Conservation (phyloP, 768 basidiomycete species). For the Suillus luteus region DNA sequence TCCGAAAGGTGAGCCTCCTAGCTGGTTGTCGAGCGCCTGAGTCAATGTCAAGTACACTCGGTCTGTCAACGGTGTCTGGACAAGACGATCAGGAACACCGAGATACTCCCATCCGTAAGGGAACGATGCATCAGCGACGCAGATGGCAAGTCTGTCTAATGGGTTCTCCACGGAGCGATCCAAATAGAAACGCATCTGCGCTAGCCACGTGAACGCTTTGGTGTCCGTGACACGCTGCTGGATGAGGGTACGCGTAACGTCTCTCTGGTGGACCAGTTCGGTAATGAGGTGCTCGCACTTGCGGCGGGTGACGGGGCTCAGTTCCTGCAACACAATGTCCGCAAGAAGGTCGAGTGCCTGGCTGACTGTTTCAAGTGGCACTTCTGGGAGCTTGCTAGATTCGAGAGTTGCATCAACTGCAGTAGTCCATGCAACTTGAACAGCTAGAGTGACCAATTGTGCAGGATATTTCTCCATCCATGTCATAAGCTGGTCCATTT, state of each 20-base stretch:
- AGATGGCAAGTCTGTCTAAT: slow-evolving; percentile 77
- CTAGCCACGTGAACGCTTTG: slow-evolving; percentile 88
- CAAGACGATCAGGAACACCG: slow-evolving; percentile 93
- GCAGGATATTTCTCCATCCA: slow-evolving; percentile 97
- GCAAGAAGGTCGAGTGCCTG: slow-evolving; percentile 94
- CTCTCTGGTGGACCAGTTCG: slow-evolving; percentile 96
- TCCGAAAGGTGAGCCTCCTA: slow-evolving; percentile 97
- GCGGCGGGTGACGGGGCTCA: slow-evolving; percentile 86
- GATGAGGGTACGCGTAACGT: slow-evolving; percentile 84
- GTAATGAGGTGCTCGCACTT: slow-evolving; percentile 99
- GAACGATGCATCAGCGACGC: slow-evolving; percentile 89
- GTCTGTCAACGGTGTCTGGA: slow-evolving; percentile 97
- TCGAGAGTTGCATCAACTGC: slow-evolving; percentile 77
- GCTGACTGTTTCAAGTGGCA: slow-evolving; percentile 69
- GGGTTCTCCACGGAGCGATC: slow-evolving; percentile 71
- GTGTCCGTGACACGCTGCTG: slow-evolving; percentile 62
- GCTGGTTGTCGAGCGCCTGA: slow-evolving; percentile 91
- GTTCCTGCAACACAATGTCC: slow-evolving; percentile 91
- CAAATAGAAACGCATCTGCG: slow-evolving; percentile 98
- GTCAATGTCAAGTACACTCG: slow-evolving; percentile 95
- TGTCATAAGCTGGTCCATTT: slow-evolving; percentile 67
- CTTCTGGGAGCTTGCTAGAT: slow-evolving; percentile 54
- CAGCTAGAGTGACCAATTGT: slow-evolving; percentile 92
- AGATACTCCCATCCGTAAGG: slow-evolving; percentile 99
- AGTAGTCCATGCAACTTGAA: slow-evolving; percentile 93